Percentiles rank a stretch among this genome's conserved stretches.
Evolutionary conservation across 768 basidiomycete genomes (phyloP).

Genomic region (Holtermannia corniformis): DNA sequence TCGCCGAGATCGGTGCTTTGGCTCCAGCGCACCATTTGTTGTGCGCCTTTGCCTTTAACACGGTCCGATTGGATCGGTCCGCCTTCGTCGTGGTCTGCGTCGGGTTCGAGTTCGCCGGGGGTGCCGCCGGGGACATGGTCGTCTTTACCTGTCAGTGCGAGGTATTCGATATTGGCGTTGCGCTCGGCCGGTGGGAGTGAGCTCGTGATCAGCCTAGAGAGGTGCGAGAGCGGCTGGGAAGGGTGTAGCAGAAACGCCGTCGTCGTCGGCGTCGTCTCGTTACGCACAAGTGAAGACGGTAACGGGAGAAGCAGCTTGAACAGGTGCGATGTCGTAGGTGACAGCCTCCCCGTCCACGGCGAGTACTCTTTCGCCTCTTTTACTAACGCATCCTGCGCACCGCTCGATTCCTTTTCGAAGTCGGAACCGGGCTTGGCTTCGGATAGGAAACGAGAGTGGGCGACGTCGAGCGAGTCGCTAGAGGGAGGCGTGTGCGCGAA

Average conservation of each 20-base stretch:
- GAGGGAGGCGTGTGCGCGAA: background rate
- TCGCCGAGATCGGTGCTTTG: slow-evolving; percentile 58
- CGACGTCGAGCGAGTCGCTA: slow-evolving; percentile 20
- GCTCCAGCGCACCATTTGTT: slow-evolving; percentile 49
- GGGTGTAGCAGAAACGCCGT: slow-evolving; percentile 57
- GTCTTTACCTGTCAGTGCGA: slow-evolving; percentile 35
- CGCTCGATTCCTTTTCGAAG: slow-evolving; percentile 17
- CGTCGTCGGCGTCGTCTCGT: slow-evolving; percentile 24
- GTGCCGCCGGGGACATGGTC: slow-evolving; percentile 20
- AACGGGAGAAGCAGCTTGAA: slow-evolving; percentile 57
- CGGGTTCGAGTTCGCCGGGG: slow-evolving; percentile 39
- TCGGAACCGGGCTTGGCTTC: slow-evolving; percentile 23
- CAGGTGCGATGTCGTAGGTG: slow-evolving; percentile 55
- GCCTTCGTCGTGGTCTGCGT: slow-evolving; percentile 33
- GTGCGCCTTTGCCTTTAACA: slow-evolving; percentile 13
- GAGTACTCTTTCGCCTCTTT: background rate
- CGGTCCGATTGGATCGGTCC: slow-evolving; percentile 32
- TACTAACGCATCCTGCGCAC: background rate
- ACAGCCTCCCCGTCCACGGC: slow-evolving; percentile 49
- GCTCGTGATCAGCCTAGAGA: slow-evolving; percentile 51
- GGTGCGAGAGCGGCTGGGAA: slow-evolving; percentile 59
- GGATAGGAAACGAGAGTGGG: slow-evolving; percentile 28
- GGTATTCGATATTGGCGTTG: slow-evolving; percentile 32
- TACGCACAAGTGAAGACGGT: slow-evolving; percentile 29
- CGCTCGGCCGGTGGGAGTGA: slow-evolving; percentile 29